Conservation (phyloP, 2,329 filamentous ascomycete genomes). For the Cladosporium halotolerans region DNA sequence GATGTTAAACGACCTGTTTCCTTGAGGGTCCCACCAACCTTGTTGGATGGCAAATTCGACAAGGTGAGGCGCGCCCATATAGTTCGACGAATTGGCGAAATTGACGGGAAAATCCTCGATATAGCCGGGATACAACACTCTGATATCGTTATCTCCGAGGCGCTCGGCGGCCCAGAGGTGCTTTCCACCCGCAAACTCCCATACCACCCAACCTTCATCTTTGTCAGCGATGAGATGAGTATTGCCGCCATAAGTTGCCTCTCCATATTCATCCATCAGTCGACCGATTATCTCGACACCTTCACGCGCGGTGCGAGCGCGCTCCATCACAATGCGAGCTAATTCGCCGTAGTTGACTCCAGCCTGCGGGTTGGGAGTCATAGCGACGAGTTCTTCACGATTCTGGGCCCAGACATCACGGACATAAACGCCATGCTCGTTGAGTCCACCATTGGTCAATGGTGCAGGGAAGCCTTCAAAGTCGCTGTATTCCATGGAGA, state of each 20-base stretch:
- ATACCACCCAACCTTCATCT: conserved; percentile 32
- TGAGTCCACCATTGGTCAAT: conserved; percentile 40
- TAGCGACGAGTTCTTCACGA: conserved; percentile 34
- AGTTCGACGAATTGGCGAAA: conserved; percentile 26
- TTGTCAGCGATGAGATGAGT: conserved; percentile 39
- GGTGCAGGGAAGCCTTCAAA: conserved; percentile 40
- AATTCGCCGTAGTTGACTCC: conserved; percentile 40
- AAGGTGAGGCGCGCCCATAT: conserved; percentile 31
- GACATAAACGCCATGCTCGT: conserved; percentile 38
- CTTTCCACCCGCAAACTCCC: conserved; percentile 31
- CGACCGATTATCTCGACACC: conserved; percentile 40
- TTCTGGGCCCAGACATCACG: conserved; percentile 39
- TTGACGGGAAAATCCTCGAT: conserved; percentile 33
- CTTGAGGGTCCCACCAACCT: conserved; percentile 31
- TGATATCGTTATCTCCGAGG: conserved; percentile 27
- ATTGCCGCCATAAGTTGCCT: conserved; percentile 40
- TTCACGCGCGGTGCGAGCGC: conserved; percentile 36
- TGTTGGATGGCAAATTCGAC: conserved; percentile 32
- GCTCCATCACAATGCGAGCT: conserved; percentile 36
- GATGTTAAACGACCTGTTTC: conserved; percentile 31
- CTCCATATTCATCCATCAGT: conserved; percentile 35
- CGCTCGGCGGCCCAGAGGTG: conserved; percentile 33
- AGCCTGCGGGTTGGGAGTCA: conserved; percentile 37
- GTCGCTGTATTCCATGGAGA: conserved; percentile 35
- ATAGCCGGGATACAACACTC: conserved; percentile 32